Percentiles rank a stretch among this genome's conserved stretches.
Evolutionary conservation across 176 grass and related monocot species (phyloP).

Genomic region (Chrysopogon serrulatus): DNA sequence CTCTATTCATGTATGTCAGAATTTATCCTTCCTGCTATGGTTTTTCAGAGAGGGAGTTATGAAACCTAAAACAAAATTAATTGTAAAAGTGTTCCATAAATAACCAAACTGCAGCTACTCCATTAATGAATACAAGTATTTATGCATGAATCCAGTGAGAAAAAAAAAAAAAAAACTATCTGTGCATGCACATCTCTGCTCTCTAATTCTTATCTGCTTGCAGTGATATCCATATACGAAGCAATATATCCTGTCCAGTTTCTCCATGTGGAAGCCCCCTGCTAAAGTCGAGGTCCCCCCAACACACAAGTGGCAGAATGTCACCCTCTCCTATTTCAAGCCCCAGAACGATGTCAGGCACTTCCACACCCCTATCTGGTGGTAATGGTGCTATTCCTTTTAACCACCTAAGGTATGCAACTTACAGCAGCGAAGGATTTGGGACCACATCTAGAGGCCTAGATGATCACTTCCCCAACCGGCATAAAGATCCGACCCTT

Average conservation of each 20-base stretch:
- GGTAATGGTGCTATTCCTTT: slow-evolving; percentile 78
- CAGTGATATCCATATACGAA: slow-evolving; percentile 75
- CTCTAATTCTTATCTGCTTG: slow-evolving; percentile 29
- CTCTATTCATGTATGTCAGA: not conserved
- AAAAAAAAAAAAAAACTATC: not conserved
- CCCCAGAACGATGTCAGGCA: slow-evolving; percentile 86
- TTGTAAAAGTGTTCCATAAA: slow-evolving; percentile 4
- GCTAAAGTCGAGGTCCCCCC: slow-evolving; percentile 82
- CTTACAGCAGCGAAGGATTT: slow-evolving; percentile 68
- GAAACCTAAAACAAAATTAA: not conserved
- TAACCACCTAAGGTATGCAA: slow-evolving; percentile 59
- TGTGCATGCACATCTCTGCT: not conserved
- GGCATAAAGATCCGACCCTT: slow-evolving; percentile 17
- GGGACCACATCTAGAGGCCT: slow-evolving; percentile 32
- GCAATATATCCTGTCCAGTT: slow-evolving; percentile 97
- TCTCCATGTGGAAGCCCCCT: slow-evolving; percentile 95
- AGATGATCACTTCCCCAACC: slow-evolving; percentile 29
- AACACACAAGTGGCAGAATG: slow-evolving; percentile 71
- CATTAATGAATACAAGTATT: not conserved
- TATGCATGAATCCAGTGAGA: not conserved
- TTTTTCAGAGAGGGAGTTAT: not conserved
- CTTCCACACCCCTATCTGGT: slow-evolving; percentile 85
- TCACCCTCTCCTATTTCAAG: slow-evolving; percentile 95
- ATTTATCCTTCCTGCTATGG: not conserved
- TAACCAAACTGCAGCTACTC: not conserved